phyloP scores from a whole-genome alignment of 495 filamentous ascomycete species.

The Lophiostoma macrostomum region DNA sequence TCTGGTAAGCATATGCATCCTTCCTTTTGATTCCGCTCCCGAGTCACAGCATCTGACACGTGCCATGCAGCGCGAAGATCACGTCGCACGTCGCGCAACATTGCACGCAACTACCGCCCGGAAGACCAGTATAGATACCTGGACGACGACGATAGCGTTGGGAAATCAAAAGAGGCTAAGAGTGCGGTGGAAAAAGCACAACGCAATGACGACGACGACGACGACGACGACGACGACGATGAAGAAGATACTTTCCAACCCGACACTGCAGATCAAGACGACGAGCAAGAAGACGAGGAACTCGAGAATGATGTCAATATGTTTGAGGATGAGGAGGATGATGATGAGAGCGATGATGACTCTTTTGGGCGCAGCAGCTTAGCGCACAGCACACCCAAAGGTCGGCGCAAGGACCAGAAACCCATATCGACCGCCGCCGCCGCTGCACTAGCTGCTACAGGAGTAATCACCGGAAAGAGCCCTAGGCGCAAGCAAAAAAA shows the following conservation, averaged over 20 bases:
- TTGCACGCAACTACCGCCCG: no score
- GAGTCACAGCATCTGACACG: no score
- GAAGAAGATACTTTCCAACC: constrained; percentile 11
- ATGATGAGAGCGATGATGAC: constrained; percentile 13
- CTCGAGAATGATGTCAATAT: constrained; percentile 3
- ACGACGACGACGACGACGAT: not conserved
- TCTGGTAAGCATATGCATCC: no score
- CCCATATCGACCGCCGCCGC: no score
- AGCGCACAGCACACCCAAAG: not conserved
- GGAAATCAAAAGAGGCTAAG: not conserved
- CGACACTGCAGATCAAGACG: constrained; percentile 3
- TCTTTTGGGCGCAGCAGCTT: not conserved
- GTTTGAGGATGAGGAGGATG: constrained; percentile 3
- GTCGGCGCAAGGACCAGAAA: no score
- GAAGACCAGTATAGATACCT: no score
- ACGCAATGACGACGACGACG: not conserved
- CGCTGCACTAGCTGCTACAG: no score
- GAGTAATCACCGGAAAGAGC: no score
- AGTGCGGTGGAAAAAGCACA: not conserved
- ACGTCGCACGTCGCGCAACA: no score
- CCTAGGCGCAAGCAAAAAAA: no score
- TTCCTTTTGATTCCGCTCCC: no score
- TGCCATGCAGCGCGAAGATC: no score
- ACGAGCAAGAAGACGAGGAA: constrained; percentile 14
- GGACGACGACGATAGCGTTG: not conserved